Base-by-base conservation (phyloP, 768 basidiomycete genomes). In the Pisolithus sp. region DNA sequence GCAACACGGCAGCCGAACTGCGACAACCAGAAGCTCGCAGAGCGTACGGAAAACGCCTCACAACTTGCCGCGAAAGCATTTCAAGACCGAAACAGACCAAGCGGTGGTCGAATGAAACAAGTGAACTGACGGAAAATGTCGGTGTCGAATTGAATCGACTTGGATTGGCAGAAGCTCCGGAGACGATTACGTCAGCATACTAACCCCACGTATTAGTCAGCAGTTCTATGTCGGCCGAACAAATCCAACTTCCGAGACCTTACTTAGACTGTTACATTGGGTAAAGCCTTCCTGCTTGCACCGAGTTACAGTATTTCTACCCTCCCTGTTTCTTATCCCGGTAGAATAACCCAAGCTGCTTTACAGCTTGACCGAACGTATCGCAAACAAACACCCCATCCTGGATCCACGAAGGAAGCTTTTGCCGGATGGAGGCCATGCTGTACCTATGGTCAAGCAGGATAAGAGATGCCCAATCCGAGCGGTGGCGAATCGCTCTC, bases 331-430 rank as follows among this genome's bases (percentile, higher is more conserved):
- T 75, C 67, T 82, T 87, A 53, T 74, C 75, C 51, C 78, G 75
- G 68, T 82, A 90, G 67, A 93, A 94, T 21, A 62, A 66, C 0
- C 81, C 82, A 42, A 94, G 68, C 41, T 80, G 77, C 60, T 78
- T 82, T 57, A 92, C 76, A 7, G 80, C 80, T 50, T 82, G 81
- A 5, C 86, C 87, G 66, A 90, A 96, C 5, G 73, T 76, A 18
- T 83, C 75, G 21, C 83, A 73, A 5, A 83, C 70, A 41, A 74
- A 63, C 23, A 88, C 63, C 24, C 77, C 77, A 46, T 76, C 71
- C 9, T 82, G 85, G 49, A 97, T 92, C 95, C 95, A 99, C 51
- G 77, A 78, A 0, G 95, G 93, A n/a, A 99, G 72, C 67, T 96
- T 96, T 49, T 66, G 71, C 38, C 79, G 78, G 50, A 96, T 89